Base-by-base conservation (phyloP, 768 basidiomycete species). In the Lactifluus hygrophoroides region DNA sequence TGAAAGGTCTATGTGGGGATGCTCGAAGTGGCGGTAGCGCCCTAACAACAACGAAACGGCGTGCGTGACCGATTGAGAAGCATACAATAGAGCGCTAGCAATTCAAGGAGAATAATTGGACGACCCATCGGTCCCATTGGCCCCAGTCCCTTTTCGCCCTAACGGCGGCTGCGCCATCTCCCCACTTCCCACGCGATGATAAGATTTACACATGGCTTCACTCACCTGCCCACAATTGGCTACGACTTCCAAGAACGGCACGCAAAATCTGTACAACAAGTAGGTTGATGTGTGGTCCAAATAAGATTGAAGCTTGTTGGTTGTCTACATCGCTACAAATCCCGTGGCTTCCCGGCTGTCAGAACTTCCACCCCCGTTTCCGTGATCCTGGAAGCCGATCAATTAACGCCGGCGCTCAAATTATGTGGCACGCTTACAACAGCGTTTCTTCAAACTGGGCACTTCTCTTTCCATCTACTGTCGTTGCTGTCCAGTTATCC, bases 381-480 rank as follows among this genome's bases (percentile, higher is more conserved):
- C 28, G 94, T 96, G 66, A 97, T 85, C 53, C 94, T 96, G 67
- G 49, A 51, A 19, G 25, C 17, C 32, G 40, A 34, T 57, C 49
- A 74, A 56, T 60, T 51, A 61, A 47, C 43, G 48, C 27, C 51
- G 44, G 37, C 25, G 47, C 45, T 35, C 37, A 43, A 64, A 43
- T 17, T 23, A 28, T 38, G 48, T 7, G 46, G 17, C 21, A 50
- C 38, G 80, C 92, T 66, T 67, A 94, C 94, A 99, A 71, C 35
- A 99, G 75, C 1, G 95, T 97, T 67, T 99, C 96, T 70, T 99
- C 96, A 68, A 97, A 99, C 68, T 99, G 96, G 1, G 96, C 96
- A 60, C 90, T 94, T 56, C 80, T 77, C 70, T 88, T 88, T 23
- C 94, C 95, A 71, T 97, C 95, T 13, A 80, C 72, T 5, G 96